Conservation (phyloP, 148 eudicot genomes). For the Nepenthes mirabilis region DNA sequence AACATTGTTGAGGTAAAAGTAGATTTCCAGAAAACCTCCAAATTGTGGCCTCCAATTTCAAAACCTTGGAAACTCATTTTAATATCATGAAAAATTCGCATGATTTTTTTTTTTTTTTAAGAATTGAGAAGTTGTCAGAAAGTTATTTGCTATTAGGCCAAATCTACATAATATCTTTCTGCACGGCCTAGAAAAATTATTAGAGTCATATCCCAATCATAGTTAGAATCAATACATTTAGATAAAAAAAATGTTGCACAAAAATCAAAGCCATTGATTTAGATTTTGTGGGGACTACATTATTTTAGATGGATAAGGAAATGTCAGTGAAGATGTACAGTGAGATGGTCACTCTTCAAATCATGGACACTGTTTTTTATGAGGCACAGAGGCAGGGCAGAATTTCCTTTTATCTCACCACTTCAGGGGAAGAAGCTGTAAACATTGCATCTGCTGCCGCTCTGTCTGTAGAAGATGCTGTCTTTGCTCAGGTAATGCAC, state of each 20-base stretch:
- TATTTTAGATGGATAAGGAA: conserved; percentile 44
- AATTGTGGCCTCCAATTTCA: no score
- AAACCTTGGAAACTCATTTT: no score
- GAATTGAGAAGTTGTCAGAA: no score
- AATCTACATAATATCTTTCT: no score
- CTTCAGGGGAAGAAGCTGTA: conserved; percentile 78
- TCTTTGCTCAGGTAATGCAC: conserved; percentile 63
- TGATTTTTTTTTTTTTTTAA: no score
- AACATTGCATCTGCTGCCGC: conserved; percentile 90
- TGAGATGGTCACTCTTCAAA: conserved; percentile 75
- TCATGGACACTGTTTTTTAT: conserved; percentile 67
- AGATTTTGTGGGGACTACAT: background rate
- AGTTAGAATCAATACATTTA: background rate
- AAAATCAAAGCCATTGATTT: background rate
- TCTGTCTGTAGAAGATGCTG: conserved; percentile 43
- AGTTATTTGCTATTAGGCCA: no score
- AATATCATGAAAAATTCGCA: no score
- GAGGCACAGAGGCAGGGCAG: conserved; percentile 95
- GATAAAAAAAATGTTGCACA: background rate
- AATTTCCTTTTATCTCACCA: conserved; percentile 72
- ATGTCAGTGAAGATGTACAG: conserved; percentile 59
- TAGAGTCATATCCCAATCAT: no score
- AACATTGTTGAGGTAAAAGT: no score
- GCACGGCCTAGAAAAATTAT: no score
- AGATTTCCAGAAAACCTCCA: no score